Evolutionary conservation across 208 protist genomes (phyloP).

Genomic region (Acanthamoeba castellanii): DNA sequence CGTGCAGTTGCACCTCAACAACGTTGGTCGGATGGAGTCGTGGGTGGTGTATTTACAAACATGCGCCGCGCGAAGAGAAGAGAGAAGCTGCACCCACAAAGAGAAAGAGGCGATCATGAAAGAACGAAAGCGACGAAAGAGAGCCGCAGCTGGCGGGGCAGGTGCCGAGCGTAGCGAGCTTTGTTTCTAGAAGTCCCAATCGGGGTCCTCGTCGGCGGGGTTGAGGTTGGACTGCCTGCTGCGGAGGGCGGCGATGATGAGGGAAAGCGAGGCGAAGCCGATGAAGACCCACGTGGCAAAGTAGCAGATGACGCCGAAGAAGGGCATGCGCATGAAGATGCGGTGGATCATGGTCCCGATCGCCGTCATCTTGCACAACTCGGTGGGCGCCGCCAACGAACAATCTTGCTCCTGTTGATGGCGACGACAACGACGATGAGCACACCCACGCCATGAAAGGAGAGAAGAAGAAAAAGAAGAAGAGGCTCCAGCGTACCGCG

Average conservation of each 20-base stretch:
- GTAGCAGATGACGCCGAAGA: constrained; percentile 73
- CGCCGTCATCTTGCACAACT: constrained; percentile 69
- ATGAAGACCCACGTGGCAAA: constrained; percentile 74
- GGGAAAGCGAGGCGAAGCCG: constrained; percentile 29
- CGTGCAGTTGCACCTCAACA: no score
- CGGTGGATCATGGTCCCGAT: constrained; percentile 70
- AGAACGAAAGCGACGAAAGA: no score
- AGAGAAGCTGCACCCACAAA: no score
- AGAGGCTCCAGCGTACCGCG: not conserved
- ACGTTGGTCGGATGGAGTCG: no score
- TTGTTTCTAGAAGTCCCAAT: constrained; percentile 47
- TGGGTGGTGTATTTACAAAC: no score
- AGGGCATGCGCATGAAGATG: constrained; percentile 72
- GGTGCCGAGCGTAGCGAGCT: no score
- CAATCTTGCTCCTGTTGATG: constrained; percentile 51
- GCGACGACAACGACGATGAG: not conserved
- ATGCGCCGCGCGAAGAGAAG: no score
- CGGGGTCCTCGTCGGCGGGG: constrained; percentile 10
- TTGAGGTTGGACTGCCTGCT: constrained; percentile 43
- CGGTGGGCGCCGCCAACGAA: constrained; percentile 18
- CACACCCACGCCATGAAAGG: not conserved
- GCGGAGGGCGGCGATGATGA: constrained; percentile 63
- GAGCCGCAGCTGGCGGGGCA: no score
- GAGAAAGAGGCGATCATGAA: no score
- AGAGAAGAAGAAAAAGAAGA: no score